Base-by-base conservation (phyloP, 2,329 filamentous ascomycete genomes). In the Monosporascus sp. region DNA sequence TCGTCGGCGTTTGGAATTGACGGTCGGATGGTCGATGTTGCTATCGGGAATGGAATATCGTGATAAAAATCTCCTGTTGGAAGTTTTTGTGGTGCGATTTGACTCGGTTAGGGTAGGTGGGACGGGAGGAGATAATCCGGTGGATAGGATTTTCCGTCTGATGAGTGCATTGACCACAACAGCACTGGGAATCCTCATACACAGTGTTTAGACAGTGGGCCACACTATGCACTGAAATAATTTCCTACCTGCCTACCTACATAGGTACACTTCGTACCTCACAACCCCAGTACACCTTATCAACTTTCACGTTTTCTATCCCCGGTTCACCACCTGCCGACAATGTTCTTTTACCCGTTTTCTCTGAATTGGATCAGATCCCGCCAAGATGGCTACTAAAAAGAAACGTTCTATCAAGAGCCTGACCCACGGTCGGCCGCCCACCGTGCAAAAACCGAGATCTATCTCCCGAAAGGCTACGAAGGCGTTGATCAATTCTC, bases 381-480 rank as follows among this genome's bases (percentile, higher is more conserved):
- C 2, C 5, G 6, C 49, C 9, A 58, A 24, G 51, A 83, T 83
- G 78, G 73, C 71, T 53, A 60, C 65, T 11, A 73, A 68, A 47
- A 81, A 76, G 65, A 77, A 72, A 50, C 71, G 72, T 51, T 64
- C 65, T 47, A 57, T 68, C 5, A 81, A 77, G 60, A 79, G 72
- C 39, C 62, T 82, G 38, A 68, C 76, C 34, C 72, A 73, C 22
- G 79, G 83, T 15, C 77, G 84, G n/a, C 80, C 81, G 3, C 83
- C 83, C 9, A 77, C 74, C 1, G 68, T 74, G 36, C 79, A 77
- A 56, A 72, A 75, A 20, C 70, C 72, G 8, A 77, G 75, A 57
- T 80, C 83, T 6, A 84, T 88, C 61, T 83, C 84, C 3, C 79
- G 84, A 54, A 86, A 83, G 65, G 79, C 83, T 25, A 86, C 83